Evolutionary conservation across 768 basidiomycete genomes (phyloP).

Genomic region (Rhizopogon sp.): DNA sequence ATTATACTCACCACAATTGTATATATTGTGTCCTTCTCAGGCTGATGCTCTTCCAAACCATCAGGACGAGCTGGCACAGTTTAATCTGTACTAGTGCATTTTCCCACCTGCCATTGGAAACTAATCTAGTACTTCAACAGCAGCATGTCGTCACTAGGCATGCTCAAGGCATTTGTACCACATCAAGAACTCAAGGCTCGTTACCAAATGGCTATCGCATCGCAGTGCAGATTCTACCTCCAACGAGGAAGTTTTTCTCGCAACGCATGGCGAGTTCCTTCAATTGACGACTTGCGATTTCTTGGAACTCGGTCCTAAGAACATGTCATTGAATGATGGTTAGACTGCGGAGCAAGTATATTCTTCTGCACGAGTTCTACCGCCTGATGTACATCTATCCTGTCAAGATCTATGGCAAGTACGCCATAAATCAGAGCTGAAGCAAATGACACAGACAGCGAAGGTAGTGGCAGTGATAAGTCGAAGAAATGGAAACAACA

Average conservation of each 20-base stretch:
- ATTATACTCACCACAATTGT: too few species aligned
- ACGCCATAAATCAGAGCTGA: constrained; percentile 46
- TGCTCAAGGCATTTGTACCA: too few species aligned
- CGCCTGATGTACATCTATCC: constrained; percentile 93
- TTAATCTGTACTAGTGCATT: too few species aligned
- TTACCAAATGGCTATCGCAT: constrained; percentile 82
- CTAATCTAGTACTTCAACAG: too few species aligned
- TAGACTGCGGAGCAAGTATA: constrained; percentile 99
- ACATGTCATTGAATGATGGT: constrained; percentile 93
- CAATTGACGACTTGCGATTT: background rate
- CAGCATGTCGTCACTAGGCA: too few species aligned
- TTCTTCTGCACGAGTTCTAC: constrained; percentile 97
- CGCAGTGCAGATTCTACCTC: constrained; percentile 90
- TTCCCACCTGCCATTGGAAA: too few species aligned
- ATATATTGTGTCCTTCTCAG: too few species aligned
- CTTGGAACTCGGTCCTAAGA: constrained; percentile 47
- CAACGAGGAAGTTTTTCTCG: constrained; percentile 96
- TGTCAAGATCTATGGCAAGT: constrained; percentile 88
- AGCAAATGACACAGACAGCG: constrained; percentile 52
- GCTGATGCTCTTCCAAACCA: too few species aligned
- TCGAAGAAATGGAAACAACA: constrained; percentile 87
- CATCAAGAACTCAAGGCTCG: too few species aligned
- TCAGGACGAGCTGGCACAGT: too few species aligned
- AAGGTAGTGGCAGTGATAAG: constrained; percentile 36
- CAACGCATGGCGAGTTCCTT: constrained; percentile 77